Conservation (phyloP, 352 stramenopile genomes). For the Phytophthora palmivora region DNA sequence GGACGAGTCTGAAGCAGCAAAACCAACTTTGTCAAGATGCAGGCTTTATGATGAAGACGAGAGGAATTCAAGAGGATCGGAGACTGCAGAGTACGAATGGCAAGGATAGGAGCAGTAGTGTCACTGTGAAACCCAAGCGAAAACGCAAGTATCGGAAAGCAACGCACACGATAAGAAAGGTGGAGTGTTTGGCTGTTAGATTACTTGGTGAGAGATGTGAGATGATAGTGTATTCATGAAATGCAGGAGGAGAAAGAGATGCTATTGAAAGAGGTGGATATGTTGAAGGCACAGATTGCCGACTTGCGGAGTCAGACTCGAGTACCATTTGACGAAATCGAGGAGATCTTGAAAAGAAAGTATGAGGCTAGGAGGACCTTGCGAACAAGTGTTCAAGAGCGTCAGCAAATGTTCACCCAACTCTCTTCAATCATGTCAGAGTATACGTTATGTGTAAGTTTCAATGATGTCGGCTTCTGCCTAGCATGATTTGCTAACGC, state of each 20-base stretch:
- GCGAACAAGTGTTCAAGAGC: constrained; percentile 16
- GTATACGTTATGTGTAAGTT: constrained; percentile 42
- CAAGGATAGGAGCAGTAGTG: constrained; percentile 2
- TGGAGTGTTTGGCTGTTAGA: not conserved
- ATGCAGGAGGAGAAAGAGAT: constrained; percentile 40
- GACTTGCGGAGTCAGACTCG: constrained; percentile 25
- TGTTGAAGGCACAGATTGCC: constrained; percentile 34
- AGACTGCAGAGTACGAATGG: not conserved
- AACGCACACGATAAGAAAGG: constrained; percentile 43
- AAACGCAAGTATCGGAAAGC: constrained; percentile 42
- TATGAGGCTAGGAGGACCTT: constrained; percentile 13
- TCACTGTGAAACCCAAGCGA: constrained; percentile 16
- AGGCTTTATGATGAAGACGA: constrained; percentile 15
- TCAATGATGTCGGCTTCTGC: not conserved
- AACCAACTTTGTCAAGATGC: constrained; percentile 8
- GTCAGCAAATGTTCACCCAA: constrained; percentile 35
- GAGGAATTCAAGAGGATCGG: not conserved
- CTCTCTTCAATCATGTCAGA: constrained; percentile 45
- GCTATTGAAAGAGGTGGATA: constrained; percentile 32
- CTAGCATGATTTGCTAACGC: not conserved
- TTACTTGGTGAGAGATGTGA: not conserved
- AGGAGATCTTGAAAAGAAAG: constrained; percentile 18
- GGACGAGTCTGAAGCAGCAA: constrained; percentile 12
- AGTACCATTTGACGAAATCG: constrained; percentile 12
- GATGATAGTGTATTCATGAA: not conserved